Conservation (phyloP, 2,329 filamentous ascomycete genomes). For the Ilyonectria sp. region DNA sequence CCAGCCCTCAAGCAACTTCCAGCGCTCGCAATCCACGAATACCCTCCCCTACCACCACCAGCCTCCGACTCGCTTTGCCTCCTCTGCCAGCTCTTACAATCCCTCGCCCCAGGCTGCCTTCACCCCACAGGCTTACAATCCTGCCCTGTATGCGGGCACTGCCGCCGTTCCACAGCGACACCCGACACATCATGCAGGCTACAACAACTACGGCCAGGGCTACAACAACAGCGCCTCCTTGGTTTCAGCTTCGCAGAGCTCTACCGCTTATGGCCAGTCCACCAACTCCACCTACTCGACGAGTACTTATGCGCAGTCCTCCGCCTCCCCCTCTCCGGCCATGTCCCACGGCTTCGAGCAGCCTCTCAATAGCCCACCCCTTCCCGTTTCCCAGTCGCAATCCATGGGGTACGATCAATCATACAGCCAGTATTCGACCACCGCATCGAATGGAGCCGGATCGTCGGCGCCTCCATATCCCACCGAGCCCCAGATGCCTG, state of each 20-base stretch:
- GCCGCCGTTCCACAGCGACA: constrained; percentile 63
- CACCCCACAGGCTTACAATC: constrained; percentile 70
- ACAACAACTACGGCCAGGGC: constrained; percentile 60
- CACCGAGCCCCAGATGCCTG: constrained; percentile 66
- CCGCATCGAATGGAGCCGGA: constrained; percentile 58
- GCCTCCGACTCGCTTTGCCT: constrained; percentile 56
- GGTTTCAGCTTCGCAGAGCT: constrained; percentile 52
- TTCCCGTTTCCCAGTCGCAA: constrained; percentile 47
- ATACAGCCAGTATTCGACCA: constrained; percentile 54
- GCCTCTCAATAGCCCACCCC: constrained; percentile 56
- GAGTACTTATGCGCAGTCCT: constrained; percentile 46
- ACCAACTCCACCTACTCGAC: constrained; percentile 54
- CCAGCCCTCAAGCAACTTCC: constrained; percentile 48
- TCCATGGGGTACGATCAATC: constrained; percentile 56
- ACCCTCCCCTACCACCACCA: constrained; percentile 64
- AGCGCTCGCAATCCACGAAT: constrained; percentile 67
- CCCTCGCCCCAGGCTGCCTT: constrained; percentile 61
- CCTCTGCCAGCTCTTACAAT: constrained; percentile 54
- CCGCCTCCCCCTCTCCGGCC: constrained; percentile 48
- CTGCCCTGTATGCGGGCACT: constrained; percentile 70
- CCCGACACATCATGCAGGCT: constrained; percentile 66
- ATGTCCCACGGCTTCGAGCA: constrained; percentile 59
- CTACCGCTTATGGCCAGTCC: constrained; percentile 55
- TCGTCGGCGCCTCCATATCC: constrained; percentile 67
- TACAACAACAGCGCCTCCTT: constrained; percentile 54